A percentile compares a stretch with the other conserved stretches of the same genome.
phyloP scores from a whole-genome alignment of 345 rosid genomes.

The Salix viminalis region DNA sequence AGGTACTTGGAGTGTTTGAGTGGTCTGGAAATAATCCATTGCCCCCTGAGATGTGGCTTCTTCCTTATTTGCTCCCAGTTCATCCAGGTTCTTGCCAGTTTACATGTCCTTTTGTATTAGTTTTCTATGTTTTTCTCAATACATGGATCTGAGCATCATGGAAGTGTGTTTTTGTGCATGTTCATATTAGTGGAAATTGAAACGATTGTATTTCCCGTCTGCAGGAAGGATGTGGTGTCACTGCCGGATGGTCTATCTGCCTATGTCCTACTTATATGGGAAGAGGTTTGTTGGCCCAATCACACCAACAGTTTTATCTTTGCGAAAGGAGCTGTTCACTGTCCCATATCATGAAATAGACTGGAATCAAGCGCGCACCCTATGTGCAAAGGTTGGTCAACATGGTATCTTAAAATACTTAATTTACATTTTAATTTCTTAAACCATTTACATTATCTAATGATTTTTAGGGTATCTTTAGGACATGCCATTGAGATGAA shows the following conservation, averaged over 20 bases:
- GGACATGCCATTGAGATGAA: not conserved
- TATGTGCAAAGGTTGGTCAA: conserved; percentile 83
- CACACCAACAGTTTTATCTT: conserved; percentile 72
- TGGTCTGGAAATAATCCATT: conserved; percentile 97
- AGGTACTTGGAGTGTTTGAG: conserved; percentile 93
- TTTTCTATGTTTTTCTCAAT: not conserved
- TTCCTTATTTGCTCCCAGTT: conserved; percentile 72
- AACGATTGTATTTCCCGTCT: not conserved
- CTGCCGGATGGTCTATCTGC: conserved; percentile 98
- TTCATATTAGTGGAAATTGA: not conserved
- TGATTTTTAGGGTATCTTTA: not conserved
- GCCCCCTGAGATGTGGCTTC: conserved; percentile 98
- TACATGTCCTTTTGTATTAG: not conserved
- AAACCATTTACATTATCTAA: not conserved
- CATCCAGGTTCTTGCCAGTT: conserved; percentile 72
- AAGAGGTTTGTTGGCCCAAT: conserved; percentile 95
- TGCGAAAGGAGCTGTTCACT: conserved; percentile 81
- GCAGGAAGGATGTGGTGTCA: conserved; percentile 99
- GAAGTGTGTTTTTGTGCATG: not conserved
- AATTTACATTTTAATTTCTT: not conserved
- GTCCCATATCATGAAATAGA: conserved; percentile 80
- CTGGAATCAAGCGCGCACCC: conserved; percentile 81
- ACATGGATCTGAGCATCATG: not conserved
- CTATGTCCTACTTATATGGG: conserved; percentile 92
- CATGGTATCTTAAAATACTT: conserved; percentile 6